These are phyloP conservation scores for Calonectria multiphialidica DNA, from an alignment of 2,329 filamentous ascomycete species.

Conservation along the genomic window DNA sequence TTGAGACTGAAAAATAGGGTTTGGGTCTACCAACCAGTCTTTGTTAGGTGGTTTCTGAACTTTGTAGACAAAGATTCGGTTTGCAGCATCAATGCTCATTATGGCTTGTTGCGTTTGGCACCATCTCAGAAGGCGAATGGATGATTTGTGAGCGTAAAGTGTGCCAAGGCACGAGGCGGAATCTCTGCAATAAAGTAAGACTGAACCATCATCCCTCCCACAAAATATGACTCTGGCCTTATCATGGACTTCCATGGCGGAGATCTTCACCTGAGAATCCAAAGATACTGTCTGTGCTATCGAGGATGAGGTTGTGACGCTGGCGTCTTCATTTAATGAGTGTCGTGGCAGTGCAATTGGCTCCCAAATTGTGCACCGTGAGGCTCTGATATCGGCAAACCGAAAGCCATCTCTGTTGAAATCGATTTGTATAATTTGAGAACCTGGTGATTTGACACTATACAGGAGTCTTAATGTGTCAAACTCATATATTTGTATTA, in stretches of 20 bases:
- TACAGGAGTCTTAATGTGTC: conserved; percentile 41
- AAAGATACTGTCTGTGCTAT: conserved; percentile 39
- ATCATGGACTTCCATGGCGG: conserved; percentile 42
- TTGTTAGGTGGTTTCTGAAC: conserved; percentile 25
- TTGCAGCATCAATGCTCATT: conserved; percentile 45
- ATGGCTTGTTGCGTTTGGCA: conserved; percentile 37
- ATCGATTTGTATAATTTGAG: conserved; percentile 46
- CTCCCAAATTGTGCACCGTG: conserved; percentile 54
- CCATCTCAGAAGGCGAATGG: conserved; percentile 45
- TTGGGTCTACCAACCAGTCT: conserved; percentile 12
- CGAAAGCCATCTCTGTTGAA: conserved; percentile 47
- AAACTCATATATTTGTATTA: conserved; percentile 46
- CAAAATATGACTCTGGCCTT: conserved; percentile 46
- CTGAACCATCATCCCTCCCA: conserved; percentile 51
- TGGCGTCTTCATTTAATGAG: conserved; percentile 42
- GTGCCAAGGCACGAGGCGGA: conserved; percentile 30
- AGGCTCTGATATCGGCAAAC: conserved; percentile 49
- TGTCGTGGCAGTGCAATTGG: conserved; percentile 44
- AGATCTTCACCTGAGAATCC: conserved; percentile 44
- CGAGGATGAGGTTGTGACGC: conserved; percentile 34
- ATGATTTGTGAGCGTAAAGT: conserved; percentile 46
- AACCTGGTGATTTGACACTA: conserved; percentile 27
- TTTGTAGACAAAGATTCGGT: conserved; percentile 35
- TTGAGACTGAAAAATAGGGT: conserved; percentile 33
- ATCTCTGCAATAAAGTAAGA: conserved; percentile 44